Percentiles rank a stretch among this genome's conserved stretches.
These are phyloP conservation scores for Hymenoscyphus infarciens DNA, from an alignment of 2,329 filamentous ascomycete genomes.

Conservation along the genomic window DNA sequence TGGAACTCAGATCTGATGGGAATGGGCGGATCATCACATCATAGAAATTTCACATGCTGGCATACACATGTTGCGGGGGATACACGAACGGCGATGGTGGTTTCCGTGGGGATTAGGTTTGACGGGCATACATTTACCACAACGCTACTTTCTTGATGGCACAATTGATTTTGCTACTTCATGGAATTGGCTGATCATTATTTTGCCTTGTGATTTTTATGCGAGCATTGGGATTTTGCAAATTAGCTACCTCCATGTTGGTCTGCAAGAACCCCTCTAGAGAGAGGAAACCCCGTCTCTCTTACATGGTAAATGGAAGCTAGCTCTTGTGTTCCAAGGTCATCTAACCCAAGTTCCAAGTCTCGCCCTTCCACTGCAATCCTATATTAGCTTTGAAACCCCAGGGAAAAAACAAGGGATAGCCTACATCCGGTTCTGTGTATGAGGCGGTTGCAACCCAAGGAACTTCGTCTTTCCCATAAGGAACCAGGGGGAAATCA, in stretches of 20 bases:
- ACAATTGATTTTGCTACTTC: not conserved
- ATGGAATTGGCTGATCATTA: not conserved
- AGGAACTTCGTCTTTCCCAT: slow-evolving; percentile 60
- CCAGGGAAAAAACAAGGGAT: not conserved
- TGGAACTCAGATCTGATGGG: not conserved
- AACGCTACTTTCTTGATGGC: not conserved
- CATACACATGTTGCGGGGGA: not conserved
- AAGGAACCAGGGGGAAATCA: slow-evolving; percentile 67
- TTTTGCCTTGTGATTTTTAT: not conserved
- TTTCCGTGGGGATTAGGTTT: not conserved
- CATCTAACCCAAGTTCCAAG: slow-evolving; percentile 16
- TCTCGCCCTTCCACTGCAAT: slow-evolving; percentile 26
- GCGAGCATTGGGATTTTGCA: not conserved
- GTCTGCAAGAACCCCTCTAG: not conserved
- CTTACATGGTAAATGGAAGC: not conserved
- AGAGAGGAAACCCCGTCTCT: too few relatives aligned
- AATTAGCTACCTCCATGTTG: not conserved
- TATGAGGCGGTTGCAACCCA: slow-evolving; percentile 70
- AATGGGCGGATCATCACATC: not conserved
- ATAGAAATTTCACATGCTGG: not conserved
- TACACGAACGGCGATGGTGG: not conserved
- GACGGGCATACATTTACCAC: not conserved
- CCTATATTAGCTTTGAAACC: not conserved
- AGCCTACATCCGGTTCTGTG: slow-evolving; percentile 53
- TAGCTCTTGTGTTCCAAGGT: not conserved